phyloP scores from a whole-genome alignment of 2,329 filamentous ascomycete species.

The Stagonosporopsis vannaccii region DNA sequence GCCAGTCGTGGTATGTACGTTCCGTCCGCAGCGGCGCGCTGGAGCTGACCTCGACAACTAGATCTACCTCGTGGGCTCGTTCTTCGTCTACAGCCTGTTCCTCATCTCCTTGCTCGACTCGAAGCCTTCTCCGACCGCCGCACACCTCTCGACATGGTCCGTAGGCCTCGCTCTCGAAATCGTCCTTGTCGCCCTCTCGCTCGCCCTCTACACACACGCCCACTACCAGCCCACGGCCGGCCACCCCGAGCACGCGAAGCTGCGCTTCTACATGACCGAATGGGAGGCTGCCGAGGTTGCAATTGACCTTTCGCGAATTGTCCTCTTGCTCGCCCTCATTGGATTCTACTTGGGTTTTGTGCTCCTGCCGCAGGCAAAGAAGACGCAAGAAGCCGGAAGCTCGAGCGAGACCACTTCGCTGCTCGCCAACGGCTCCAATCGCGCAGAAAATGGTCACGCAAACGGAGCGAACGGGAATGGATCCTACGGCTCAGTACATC shows the following conservation, averaged over 20 bases:
- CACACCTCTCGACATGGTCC: conserved; percentile 82
- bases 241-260: conserved; percentile 19
- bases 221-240: conserved; percentile 69
- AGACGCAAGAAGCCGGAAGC: conserved; percentile 31
- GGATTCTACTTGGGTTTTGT: conserved; percentile 66
- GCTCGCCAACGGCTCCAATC: conserved; percentile 57
- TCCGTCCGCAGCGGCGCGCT: too few species aligned
- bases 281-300: conserved; percentile 73
- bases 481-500: conserved; percentile 60
- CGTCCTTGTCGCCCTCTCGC: conserved; percentile 72
- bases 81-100: conserved; percentile 87
- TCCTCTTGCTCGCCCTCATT: conserved; percentile 67
- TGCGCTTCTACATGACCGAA: conserved; percentile 53
- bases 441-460: conserved; percentile 44
- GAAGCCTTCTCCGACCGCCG: conserved; percentile 77
- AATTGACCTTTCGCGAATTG: conserved; percentile 72
- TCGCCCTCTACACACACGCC: conserved; percentile 71
- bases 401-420: conserved; percentile 69
- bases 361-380: conserved; percentile 39
- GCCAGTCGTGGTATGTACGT: conserved; percentile 70
- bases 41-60: conserved; percentile 48
- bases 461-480: conserved; percentile 59
- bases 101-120: conserved; percentile 87
- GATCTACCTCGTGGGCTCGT: conserved; percentile 85
- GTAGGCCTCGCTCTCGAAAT: conserved; percentile 76